Percentiles rank a stretch among this genome's conserved stretches.
phyloP scores from a whole-genome alignment of 2,329 filamentous ascomycete genomes.

The Colletotrichum liaoningense region DNA sequence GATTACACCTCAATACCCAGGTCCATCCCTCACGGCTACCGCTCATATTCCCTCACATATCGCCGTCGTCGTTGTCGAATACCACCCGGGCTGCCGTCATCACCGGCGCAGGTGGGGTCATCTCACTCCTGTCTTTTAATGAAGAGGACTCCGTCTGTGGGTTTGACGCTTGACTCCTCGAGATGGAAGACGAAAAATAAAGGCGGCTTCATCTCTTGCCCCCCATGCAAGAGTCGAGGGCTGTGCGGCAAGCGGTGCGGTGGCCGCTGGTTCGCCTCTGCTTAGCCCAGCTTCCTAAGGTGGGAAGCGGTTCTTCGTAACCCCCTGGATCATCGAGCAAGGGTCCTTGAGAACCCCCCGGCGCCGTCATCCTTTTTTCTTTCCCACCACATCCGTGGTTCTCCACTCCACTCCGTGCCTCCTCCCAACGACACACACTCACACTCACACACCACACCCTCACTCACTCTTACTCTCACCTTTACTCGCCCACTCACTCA shows the following conservation, averaged over 20 bases:
- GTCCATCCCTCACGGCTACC: background rate
- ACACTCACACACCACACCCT: background rate
- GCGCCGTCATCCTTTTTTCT: background rate
- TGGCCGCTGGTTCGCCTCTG: background rate
- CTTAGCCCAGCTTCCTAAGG: background rate
- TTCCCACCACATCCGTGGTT: background rate
- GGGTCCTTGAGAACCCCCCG: background rate
- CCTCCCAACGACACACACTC: background rate
- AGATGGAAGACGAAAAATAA: background rate
- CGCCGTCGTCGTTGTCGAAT: background rate
- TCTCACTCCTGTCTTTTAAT: slow-evolving; percentile 27
- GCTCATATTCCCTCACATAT: background rate
- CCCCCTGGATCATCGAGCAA: background rate
- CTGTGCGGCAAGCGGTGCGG: slow-evolving; percentile 17
- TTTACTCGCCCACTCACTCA: background rate
- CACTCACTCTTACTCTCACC: background rate
- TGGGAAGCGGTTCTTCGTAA: background rate
- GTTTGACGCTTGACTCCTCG: background rate
- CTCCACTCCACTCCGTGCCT: background rate
- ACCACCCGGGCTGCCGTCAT: slow-evolving; percentile 3
- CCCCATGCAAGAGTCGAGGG: slow-evolving; percentile 27
- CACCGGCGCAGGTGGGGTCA: slow-evolving; percentile 19
- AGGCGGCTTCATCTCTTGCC: slow-evolving; percentile 27
- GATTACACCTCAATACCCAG: background rate
- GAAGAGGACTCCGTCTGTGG: slow-evolving; percentile 32